Percentiles rank a stretch among this genome's conserved stretches.
Evolutionary conservation across 345 rosid genomes (phyloP).

Genomic region (Cochlearia excelsa): DNA sequence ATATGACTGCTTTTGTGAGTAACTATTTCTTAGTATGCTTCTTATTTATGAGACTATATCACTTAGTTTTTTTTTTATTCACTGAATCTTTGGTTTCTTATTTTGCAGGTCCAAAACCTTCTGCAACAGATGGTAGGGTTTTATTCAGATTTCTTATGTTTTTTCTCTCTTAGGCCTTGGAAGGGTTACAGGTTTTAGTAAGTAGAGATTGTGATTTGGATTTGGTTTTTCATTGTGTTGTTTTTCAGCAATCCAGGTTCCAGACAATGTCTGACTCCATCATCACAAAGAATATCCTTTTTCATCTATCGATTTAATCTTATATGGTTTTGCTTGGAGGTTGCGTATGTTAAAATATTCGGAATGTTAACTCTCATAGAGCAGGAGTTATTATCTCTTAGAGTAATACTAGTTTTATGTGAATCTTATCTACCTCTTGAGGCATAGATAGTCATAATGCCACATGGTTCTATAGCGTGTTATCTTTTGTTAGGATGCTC

Average conservation of each 20-base stretch:
- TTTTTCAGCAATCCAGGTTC: conserved; percentile 81
- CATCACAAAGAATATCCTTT: conserved; percentile 94
- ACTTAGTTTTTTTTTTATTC: background rate
- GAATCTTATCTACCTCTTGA: conserved; percentile 1
- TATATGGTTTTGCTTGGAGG: conserved; percentile 8
- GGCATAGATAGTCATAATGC: background rate
- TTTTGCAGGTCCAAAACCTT: conserved; percentile 75
- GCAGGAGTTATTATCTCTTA: background rate
- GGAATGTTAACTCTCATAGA: background rate
- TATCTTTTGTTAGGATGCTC: conserved; percentile 4
- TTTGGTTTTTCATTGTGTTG: conserved; percentile 1
- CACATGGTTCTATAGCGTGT: background rate
- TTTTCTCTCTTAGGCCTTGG: conserved; percentile 10
- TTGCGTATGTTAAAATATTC: conserved; percentile 1
- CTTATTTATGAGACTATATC: background rate
- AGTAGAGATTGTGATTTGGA: conserved; percentile 12
- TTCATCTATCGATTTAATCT: conserved; percentile 11
- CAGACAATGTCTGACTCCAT: conserved; percentile 93
- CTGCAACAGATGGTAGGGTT: conserved; percentile 81
- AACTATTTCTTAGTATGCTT: conserved; percentile 1
- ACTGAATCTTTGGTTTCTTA: conserved; percentile 20
- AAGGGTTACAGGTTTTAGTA: background rate
- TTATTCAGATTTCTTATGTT: conserved; percentile 3
- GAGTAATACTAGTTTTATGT: background rate
- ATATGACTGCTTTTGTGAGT: conserved; percentile 39